Evolutionary conservation across 208 protist species (phyloP), one percentile per base, ranked within the genome.

Genomic region (Histomonas meleagridis): DNA sequence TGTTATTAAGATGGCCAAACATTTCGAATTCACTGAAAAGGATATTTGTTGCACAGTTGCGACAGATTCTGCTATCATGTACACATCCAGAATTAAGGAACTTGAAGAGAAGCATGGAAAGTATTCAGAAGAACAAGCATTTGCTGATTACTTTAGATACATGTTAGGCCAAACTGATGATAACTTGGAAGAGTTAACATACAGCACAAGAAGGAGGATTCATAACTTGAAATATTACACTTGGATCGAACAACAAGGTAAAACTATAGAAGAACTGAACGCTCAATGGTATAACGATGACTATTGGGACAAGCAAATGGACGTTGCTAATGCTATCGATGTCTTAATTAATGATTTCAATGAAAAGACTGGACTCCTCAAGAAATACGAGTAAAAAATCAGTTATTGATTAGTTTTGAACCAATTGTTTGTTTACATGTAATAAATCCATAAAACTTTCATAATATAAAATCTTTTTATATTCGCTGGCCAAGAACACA

Each of bases 11-110:
- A 72, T 72, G 65, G 65, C 65, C 65, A 72, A 72, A 32, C 40
- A 72, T 32, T 72, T 72, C 65, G 65, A 72, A n/a, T 72, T 72
- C 65, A 72, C 65, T 43, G 65, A 72, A 32, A 72, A 72, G 65
- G 65, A 72, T 16, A 72, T 72, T 26, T 43, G 32, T 26, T 72
- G 32, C 32, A 72, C 65, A 72, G 65, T 72, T 16, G 65, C 65
- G 0, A 72, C 65, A 72, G 65, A 72, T 32, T 72, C 65, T 72
- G 65, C 65, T 32, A 16, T 72, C 65, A 72, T 72, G 65, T 72
- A 72, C 65, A 26, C 32, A 32, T 72, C 65, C 65, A 72, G 65
- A 72, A 26, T 72, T 32, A 72, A 72, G 65, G 65, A 72, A n/a
- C 65, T 72, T 32, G 65, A 72, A 32, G 65, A 72, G 65, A 72